Evolutionary conservation across 345 rosid species (phyloP).

Genomic region (Salix dunnii): DNA sequence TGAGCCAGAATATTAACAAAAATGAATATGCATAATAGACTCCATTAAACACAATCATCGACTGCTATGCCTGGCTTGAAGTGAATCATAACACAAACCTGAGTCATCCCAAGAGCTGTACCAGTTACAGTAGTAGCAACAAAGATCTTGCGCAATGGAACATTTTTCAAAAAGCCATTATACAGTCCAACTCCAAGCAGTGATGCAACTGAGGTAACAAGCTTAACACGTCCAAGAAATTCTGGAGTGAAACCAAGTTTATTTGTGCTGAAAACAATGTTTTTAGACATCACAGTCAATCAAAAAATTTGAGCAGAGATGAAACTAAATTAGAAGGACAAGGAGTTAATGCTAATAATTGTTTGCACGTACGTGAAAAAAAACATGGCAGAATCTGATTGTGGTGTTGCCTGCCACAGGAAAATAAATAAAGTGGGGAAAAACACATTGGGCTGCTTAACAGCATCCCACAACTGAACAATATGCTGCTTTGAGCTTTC

Average conservation of each 20-base stretch:
- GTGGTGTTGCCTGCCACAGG: conserved; percentile 99
- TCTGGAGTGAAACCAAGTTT: conserved; percentile 95
- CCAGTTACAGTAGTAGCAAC: conserved; percentile 67
- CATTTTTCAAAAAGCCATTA: conserved; percentile 85
- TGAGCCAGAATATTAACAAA: conserved; percentile 23
- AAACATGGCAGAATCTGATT: conserved; percentile 96
- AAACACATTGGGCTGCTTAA: conserved; percentile 73
- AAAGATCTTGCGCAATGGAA: conserved; percentile 76
- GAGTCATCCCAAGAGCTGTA: conserved; percentile 91
- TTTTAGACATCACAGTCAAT: conserved; percentile 12
- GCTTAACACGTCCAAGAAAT: conserved; percentile 88
- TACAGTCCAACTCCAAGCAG: conserved; percentile 85
- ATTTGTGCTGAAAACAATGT: conserved; percentile 61
- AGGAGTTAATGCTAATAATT: background rate
- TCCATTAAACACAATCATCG: background rate
- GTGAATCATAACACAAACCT: conserved; percentile 42
- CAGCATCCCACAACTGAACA: conserved; percentile 66
- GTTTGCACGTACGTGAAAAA: conserved; percentile 72
- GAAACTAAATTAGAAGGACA: conserved; percentile 3
- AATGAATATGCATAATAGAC: background rate
- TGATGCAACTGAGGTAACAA: conserved; percentile 87
- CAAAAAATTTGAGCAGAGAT: conserved; percentile 4
- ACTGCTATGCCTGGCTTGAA: background rate
- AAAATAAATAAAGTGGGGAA: conserved; percentile 84
- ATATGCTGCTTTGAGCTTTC: conserved; percentile 64